A percentile compares a stretch with the other conserved stretches of the same genome.
These are phyloP conservation scores for Nannochloropsis salina DNA, from an alignment of 108 stramenopile species.

Conservation along the genomic window DNA sequence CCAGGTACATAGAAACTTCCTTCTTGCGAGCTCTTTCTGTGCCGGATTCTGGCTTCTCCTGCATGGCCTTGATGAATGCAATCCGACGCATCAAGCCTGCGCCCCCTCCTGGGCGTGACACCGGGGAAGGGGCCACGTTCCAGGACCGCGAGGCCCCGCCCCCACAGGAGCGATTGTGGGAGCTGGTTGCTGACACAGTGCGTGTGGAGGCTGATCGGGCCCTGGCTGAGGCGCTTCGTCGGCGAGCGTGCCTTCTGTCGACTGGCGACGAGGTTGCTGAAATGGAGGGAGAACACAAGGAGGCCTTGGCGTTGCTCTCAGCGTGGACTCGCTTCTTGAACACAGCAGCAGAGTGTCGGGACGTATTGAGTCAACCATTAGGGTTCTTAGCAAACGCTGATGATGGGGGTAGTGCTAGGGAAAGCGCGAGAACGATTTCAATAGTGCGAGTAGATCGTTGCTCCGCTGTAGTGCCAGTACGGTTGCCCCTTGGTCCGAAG, in stretches of 20 bases:
- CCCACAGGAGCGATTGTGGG: neutral
- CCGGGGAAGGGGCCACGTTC: neutral
- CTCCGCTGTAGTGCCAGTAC: neutral
- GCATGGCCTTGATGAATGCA: neutral
- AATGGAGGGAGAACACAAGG: neutral
- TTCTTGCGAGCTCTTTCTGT: neutral
- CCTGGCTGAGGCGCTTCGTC: neutral
- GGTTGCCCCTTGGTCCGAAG: neutral
- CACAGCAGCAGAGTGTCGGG: neutral
- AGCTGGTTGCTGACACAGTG: neutral
- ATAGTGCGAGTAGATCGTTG: neutral
- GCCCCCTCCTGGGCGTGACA: neutral
- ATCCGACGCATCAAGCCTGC: neutral
- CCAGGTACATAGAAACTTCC: neutral
- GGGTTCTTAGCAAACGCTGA: neutral
- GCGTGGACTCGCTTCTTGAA: neutral
- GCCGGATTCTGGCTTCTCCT: neutral
- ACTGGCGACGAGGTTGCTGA: neutral
- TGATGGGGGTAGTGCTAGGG: neutral
- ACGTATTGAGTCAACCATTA: neutral
- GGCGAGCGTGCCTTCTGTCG: neutral
- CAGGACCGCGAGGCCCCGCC: neutral
- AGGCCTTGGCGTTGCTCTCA: constrained; percentile 14
- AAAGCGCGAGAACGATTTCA: neutral
- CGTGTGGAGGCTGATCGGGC: neutral